Conservation (phyloP, 371 early-diverging fungal species). For the Haplosporangium sp. region DNA sequence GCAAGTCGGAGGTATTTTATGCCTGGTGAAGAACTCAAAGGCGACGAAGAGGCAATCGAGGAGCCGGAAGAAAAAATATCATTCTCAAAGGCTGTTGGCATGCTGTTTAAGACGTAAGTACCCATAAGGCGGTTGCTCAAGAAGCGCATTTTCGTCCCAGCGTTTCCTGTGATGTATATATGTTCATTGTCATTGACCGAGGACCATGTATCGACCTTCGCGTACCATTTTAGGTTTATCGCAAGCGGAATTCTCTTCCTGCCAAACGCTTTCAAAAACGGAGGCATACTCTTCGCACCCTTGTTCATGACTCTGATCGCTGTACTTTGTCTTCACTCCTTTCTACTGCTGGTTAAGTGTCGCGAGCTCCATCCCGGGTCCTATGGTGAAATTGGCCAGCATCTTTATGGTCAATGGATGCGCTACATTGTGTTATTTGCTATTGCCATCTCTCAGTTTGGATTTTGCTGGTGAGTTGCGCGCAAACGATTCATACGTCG, state of each 20-base stretch:
- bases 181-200: not conserved
- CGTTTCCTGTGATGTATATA: too few species aligned
- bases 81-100: constrained; percentile 51
- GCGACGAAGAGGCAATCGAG: constrained; percentile 55
- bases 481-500: not conserved
- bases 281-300: constrained; percentile 78
- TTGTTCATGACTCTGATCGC: constrained; percentile 73
- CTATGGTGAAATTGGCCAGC: constrained; percentile 92
- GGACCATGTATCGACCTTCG: not conserved
- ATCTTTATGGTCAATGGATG: constrained; percentile 85
- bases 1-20: constrained; percentile 52
- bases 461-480: constrained; percentile 84
- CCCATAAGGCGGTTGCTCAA: not conserved
- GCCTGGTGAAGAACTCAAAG: constrained; percentile 63
- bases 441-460: constrained; percentile 89
- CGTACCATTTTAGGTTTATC: constrained; percentile 63
- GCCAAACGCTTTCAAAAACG: constrained; percentile 85
- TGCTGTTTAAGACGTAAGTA: constrained; percentile 54
- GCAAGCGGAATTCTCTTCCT: constrained; percentile 86
- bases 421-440: constrained; percentile 80
- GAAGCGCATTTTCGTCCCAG: not conserved
- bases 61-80: constrained; percentile 51
- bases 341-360: constrained; percentile 75
- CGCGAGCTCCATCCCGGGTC: constrained; percentile 77
- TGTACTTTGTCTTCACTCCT: constrained; percentile 73